Evolutionary conservation across 75 land plant genomes (phyloP).

Genomic region (Pinus albicaulis): DNA sequence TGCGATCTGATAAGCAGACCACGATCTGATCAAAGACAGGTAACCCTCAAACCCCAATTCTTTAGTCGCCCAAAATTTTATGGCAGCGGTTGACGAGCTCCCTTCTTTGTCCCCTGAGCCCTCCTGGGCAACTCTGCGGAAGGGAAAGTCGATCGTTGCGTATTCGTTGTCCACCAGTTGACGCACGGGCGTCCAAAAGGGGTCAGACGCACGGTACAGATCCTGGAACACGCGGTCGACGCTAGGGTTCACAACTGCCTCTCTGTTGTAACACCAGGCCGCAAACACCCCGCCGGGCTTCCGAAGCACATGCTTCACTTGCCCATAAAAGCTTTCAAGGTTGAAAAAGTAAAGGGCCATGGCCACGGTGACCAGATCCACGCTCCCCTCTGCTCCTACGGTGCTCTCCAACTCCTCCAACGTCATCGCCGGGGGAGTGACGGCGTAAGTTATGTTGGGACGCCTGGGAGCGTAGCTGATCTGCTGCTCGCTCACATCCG

Average conservation of each 20-base stretch:
- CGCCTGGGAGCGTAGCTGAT: slow-evolving; percentile 43
- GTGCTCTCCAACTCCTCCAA: slow-evolving; percentile 19
- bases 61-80: slow-evolving; percentile 33
- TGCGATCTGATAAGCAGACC: neutral
- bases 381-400: slow-evolving; percentile 31
- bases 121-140: slow-evolving; percentile 11
- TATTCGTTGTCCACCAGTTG: slow-evolving; percentile 40
- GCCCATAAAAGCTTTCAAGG: slow-evolving; percentile 51
- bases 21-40: slow-evolving; percentile 41
- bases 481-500: slow-evolving; percentile 68
- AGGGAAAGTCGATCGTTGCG: slow-evolving; percentile 56
- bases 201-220: neutral
- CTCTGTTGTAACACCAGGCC: slow-evolving; percentile 62
- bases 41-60: slow-evolving; percentile 35
- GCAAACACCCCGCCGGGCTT: slow-evolving; percentile 72
- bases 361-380: slow-evolving; percentile 67
- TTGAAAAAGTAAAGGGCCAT: slow-evolving; percentile 83
- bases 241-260: slow-evolving; percentile 21
- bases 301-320: slow-evolving; percentile 44
- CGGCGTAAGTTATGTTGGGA: slow-evolving; percentile 55
- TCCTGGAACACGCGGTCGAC: slow-evolving; percentile 39
- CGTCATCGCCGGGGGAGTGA: slow-evolving; percentile 33
- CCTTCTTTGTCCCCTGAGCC: slow-evolving; percentile 30
- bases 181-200: slow-evolving; percentile 42
- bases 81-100: slow-evolving; percentile 23